Evolutionary conservation across 2,329 filamentous ascomycete genomes (phyloP).

Genomic region (Diaporthe vaccinii): DNA sequence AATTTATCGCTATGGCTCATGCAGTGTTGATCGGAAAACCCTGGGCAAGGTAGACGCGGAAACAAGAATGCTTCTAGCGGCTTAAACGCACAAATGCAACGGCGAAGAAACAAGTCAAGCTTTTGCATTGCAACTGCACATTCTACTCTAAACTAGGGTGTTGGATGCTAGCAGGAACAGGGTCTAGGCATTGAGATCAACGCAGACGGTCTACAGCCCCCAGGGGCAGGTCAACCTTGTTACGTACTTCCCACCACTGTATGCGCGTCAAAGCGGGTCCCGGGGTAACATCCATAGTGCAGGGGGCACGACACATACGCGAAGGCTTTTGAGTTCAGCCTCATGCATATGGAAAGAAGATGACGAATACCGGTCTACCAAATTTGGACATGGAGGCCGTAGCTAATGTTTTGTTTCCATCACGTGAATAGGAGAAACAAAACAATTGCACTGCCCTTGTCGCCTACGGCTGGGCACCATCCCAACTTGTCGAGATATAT

Average conservation of each 20-base stretch:
- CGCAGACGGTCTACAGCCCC: neutral
- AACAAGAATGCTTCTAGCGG: neutral
- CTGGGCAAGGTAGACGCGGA: neutral
- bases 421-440: neutral
- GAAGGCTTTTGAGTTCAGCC: constrained; percentile 10
- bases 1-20: neutral
- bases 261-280: constrained; percentile 19
- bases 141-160: neutral
- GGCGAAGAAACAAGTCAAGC: neutral
- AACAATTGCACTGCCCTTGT: neutral
- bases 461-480: neutral
- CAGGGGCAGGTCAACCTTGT: constrained; percentile 11
- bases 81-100: neutral
- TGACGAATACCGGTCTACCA: neutral
- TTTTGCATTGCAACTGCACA: neutral
- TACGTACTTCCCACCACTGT: constrained; percentile 22
- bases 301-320: constrained; percentile 9
- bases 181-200: constrained; percentile 18
- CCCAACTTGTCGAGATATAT: neutral
- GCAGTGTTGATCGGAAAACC: too few relatives aligned
- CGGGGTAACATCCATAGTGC: neutral
- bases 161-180: neutral
- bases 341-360: neutral
- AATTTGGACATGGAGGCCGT: neutral
- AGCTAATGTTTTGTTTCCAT: neutral